Base-by-base conservation (phyloP, 108 stramenopile species). In the Epithemia pelagica region DNA sequence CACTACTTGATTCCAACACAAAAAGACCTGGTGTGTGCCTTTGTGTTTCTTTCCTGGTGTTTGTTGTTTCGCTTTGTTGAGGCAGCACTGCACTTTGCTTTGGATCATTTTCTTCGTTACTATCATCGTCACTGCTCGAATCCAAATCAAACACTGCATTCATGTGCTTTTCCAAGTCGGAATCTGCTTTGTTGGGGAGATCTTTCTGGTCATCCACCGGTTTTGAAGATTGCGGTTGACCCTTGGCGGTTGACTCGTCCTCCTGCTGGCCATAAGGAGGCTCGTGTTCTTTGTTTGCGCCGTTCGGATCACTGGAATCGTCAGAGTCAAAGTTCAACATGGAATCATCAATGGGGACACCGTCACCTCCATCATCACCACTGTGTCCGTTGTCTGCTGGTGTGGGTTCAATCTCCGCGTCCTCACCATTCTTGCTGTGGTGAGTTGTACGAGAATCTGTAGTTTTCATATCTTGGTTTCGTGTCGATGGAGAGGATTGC, bases 251-350 rank as follows among this genome's bases (percentile, higher is more conserved):
- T n/a, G n/a, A n/a, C 29, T 31, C 29, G 5, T 8, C 29, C 30
- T 31, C 7, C 25, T 19, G 8, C 32, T 24, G 61, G 32, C 8
- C 18, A 15, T 62, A 15, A 15, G 30, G 29, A 18, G 10, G 29
- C 25, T 30, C 25, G 19, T 32, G 15, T 27, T 15, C 15, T 22
- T 15, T 58, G 8, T 22, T 58, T 24, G 8, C 20, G 2, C 66
- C 65, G 3, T 62, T 57, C 28, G 61, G 62, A 3, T 68, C 15
- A 46, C 10, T 46, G 15, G 37, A 46, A 46, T 46, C 37, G 15
- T 46, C 37, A 5, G 37, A 77, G 2, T 63, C 67, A 37, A 65
- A 68, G 21, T 77, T 71, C 20, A 72, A 69, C 22, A 60, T 69
- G 2, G 46, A 3, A 29, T 69, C 68, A 2, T 66, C 65, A 51